phyloP scores from a whole-genome alignment of 345 rosid species.

The Tarenaya hassleriana region DNA sequence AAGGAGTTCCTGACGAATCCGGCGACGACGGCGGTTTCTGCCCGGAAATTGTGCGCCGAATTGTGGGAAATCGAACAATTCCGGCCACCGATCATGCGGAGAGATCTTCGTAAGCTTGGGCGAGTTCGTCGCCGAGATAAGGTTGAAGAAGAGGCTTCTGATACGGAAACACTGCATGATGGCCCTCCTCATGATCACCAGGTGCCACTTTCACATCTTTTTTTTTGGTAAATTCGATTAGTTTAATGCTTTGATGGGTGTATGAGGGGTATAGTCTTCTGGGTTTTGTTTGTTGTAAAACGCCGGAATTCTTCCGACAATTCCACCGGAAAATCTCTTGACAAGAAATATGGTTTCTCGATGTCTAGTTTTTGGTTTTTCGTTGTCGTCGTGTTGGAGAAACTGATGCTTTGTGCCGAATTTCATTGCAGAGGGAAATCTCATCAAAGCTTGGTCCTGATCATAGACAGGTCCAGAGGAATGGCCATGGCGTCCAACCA shows the following conservation, averaged over 20 bases:
- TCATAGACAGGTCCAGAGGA: constrained; percentile 27
- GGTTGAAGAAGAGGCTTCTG: constrained; percentile 1
- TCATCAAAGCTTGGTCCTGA: constrained; percentile 26
- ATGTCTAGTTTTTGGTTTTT: neutral
- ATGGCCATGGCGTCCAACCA: constrained; percentile 26
- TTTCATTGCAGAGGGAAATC: constrained; percentile 39
- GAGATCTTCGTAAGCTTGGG: constrained; percentile 17
- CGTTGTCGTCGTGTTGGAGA: neutral
- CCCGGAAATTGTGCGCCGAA: constrained; percentile 72
- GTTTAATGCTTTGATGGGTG: constrained; percentile 19
- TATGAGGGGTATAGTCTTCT: constrained; percentile 17
- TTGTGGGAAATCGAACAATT: constrained; percentile 71
- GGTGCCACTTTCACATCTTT: constrained; percentile 27
- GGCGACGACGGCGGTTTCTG: constrained; percentile 49
- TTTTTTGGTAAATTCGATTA: neutral
- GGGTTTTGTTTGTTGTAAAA: constrained; percentile 9
- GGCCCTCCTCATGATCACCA: constrained; percentile 27
- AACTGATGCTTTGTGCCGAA: neutral
- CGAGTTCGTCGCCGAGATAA: no score
- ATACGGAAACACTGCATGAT: no score
- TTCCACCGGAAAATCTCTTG: neutral
- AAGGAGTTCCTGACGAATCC: constrained; percentile 23
- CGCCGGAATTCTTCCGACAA: neutral
- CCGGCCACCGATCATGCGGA: constrained; percentile 24
- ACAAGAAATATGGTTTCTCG: neutral